Evolutionary conservation across 139 green algal species (phyloP), one percentile per base, ranked within the genome.

Genomic region (Ettlia oleoabundans): DNA sequence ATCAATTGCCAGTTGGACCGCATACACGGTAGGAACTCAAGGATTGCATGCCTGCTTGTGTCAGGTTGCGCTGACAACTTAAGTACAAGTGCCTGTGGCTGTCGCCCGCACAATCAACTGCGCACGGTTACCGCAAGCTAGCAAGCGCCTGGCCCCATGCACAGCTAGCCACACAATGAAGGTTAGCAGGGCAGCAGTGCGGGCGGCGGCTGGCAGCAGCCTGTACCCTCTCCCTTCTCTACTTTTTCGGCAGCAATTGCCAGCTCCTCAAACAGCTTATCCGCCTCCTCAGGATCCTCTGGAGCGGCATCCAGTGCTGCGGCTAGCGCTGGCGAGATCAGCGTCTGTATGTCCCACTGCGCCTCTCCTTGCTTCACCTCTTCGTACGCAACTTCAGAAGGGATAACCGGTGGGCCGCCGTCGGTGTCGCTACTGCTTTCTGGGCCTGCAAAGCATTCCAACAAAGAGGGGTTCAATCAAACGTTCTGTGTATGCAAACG

Each of bases 301-400:
- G 52, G 52, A 3, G 73, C 53, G 26, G 73, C 73, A 51, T 68
- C 37, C 9, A 80, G 73, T 35, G 73, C 73, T 35, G 52, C 73
- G 13, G 73, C 73, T 24, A 80, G 37, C 35, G 53, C 73, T 5
- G 73, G 73, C 0, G 73, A 80, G 35, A 80, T 68, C 24, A 53
- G 32, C 0, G 35, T 67, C 32, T 80, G 40, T 19, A 80, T 37
- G 26, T 80, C 72, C 6, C 33, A 78, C 47, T 58, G 10, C 15
- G 47, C 47, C 47, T 10, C 47, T 24, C n/a, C 15, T 58, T 58
- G 47, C 47, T 58, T 10, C 55, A 65, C 55, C 18, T n/a, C 55
- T n/a, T 28, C 18, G 55, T n/a, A n/a, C n/a, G n/a, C n/a, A n/a
- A n/a, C n/a, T n/a, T n/a, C n/a, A n/a, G n/a, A n/a, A n/a, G n/a